phyloP scores from a whole-genome alignment of 202 grass and related monocot genomes.

The Panicum virgatum region DNA sequence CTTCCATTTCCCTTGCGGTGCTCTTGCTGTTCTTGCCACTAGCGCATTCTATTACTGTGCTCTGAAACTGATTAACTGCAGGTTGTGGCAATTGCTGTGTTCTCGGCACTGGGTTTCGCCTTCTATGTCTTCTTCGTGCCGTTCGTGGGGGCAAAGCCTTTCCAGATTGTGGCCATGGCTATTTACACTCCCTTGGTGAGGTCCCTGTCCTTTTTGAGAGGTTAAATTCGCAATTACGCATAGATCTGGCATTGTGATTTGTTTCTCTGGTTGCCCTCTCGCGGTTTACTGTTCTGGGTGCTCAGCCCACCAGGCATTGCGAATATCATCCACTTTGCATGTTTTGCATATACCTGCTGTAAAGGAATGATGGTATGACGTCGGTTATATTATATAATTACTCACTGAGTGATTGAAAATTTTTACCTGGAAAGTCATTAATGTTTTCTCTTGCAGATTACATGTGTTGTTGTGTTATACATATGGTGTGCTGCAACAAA shows the following conservation, averaged over 20 bases:
- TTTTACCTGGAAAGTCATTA: background rate
- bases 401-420: background rate
- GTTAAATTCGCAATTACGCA: background rate
- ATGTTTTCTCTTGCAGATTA: conserved; percentile 56
- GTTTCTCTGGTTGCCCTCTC: background rate
- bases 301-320: background rate
- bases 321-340: background rate
- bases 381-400: background rate
- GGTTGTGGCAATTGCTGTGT: conserved; percentile 99
- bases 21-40: conserved; percentile 15
- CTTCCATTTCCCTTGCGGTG: background rate
- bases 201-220: background rate
- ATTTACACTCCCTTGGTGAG: conserved; percentile 93
- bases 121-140: conserved; percentile 98
- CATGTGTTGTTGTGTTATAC: conserved; percentile 74
- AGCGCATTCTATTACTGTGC: background rate
- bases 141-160: conserved; percentile 66
- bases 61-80: conserved; percentile 26
- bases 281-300: background rate
- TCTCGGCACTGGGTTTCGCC: conserved; percentile 87
- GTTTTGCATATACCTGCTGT: background rate
- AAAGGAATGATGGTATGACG: background rate
- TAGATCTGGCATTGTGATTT: conserved; percentile 40
- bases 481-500: conserved; percentile 94
- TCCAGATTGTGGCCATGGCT: conserved; percentile 69